Conservation (phyloP, 2,329 filamentous ascomycete species). For the Hypomyces rosellus region DNA sequence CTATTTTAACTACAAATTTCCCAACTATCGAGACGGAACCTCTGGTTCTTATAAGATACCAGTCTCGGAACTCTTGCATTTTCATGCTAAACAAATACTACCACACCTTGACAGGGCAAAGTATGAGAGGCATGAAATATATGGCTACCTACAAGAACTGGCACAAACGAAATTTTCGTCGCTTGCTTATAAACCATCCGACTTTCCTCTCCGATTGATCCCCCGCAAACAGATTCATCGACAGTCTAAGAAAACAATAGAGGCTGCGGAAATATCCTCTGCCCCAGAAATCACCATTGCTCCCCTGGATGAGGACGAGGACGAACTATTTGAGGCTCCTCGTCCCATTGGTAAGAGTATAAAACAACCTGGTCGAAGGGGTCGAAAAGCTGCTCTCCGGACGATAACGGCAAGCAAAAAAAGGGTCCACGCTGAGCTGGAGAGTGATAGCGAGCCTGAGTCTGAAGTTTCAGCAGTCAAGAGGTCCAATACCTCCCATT, state of each 20-base stretch:
- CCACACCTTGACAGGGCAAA: slow-evolving; percentile 25
- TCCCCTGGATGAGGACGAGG: slow-evolving; percentile 10
- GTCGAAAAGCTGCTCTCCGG: slow-evolving; percentile 41
- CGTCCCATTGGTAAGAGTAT: slow-evolving; percentile 24
- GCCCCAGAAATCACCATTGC: neutral
- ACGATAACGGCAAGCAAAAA: slow-evolving; percentile 38
- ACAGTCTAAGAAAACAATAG: neutral
- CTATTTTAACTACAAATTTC: slow-evolving; percentile 28
- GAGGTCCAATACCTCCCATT: slow-evolving; percentile 22
- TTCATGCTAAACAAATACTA: slow-evolving; percentile 37
- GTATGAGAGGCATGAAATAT: slow-evolving; percentile 28
- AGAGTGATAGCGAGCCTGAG: slow-evolving; percentile 34
- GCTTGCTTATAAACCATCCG: slow-evolving; percentile 21
- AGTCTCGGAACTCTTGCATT: slow-evolving; percentile 36
- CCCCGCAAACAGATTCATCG: slow-evolving; percentile 16
- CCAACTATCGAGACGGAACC: slow-evolving; percentile 19
- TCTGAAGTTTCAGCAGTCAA: slow-evolving; percentile 29
- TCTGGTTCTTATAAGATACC: slow-evolving; percentile 35
- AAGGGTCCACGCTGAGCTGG: slow-evolving; percentile 33
- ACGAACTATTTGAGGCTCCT: slow-evolving; percentile 19
- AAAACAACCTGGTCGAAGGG: slow-evolving; percentile 29
- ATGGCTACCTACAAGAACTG: slow-evolving; percentile 27
- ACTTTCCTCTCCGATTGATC: slow-evolving; percentile 24
- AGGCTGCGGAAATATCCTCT: neutral
- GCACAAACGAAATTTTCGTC: slow-evolving; percentile 22